Evolutionary conservation across 2,329 filamentous ascomycete genomes (phyloP).

Genomic region (Knufia petricola): DNA sequence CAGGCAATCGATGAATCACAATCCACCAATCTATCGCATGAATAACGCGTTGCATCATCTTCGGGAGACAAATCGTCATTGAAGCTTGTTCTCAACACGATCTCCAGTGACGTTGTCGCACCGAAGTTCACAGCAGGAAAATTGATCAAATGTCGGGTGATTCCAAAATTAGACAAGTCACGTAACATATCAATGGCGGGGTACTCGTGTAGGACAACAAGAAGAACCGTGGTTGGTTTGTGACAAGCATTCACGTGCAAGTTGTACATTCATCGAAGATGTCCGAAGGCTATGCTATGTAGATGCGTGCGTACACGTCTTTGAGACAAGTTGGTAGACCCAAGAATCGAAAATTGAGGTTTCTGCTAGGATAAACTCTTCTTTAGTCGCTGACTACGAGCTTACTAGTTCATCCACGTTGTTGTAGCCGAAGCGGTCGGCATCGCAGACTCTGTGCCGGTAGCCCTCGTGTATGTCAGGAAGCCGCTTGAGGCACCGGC

Average conservation of each 20-base stretch:
- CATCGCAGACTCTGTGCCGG: background rate
- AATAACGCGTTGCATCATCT: too few species aligned
- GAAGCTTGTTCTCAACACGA: too few species aligned
- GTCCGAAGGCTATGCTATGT: background rate
- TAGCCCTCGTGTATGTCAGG: background rate
- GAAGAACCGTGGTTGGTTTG: background rate
- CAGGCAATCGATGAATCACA: too few species aligned
- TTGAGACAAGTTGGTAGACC: background rate
- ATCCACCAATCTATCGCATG: too few species aligned
- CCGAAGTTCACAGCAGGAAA: too few species aligned
- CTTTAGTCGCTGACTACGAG: background rate
- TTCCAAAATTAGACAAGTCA: too few species aligned
- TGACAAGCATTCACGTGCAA: background rate
- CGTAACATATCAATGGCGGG: too few species aligned
- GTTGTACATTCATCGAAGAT: background rate
- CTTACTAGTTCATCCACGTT: background rate
- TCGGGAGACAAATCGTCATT: too few species aligned
- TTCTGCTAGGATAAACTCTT: background rate
- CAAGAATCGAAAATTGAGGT: conserved; percentile 1
- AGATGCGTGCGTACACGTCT: background rate
- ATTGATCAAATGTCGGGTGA: too few species aligned
- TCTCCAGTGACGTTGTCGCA: too few species aligned
- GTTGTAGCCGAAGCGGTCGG: background rate
- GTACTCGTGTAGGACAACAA: too few species aligned
- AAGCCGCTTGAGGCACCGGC: conserved; percentile 3